Base-by-base conservation (phyloP, 2,329 filamentous ascomycete species). In the Elsinoe fawcettii region DNA sequence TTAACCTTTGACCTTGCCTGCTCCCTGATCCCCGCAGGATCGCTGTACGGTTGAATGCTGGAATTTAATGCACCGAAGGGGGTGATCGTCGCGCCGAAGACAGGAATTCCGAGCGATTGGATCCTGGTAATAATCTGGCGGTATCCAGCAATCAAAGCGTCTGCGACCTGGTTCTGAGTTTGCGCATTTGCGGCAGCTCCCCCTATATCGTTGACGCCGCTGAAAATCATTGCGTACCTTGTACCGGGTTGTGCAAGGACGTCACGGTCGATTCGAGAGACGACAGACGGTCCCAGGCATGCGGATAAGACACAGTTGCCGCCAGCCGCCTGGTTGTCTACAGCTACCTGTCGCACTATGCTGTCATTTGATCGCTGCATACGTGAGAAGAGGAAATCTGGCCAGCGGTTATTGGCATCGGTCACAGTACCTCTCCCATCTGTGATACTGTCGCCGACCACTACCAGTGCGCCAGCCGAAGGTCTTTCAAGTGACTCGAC, bases 161-260 rank as follows among this genome's bases (percentile, higher is more conserved):
- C 75, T 12, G 75, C 80, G 8, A 84, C 70, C 2, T 67, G 64
- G 2, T 63, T 60, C 62, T 84, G 81, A 0, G 74, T 69, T 0
- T 65, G 68, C 0, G 67, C 51, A 20, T 78, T 77, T 0, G 76
- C 63, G 1, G 70, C 69, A 0, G 75, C 77, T 1, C 68, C 71
- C 2, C 84, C 84, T 57, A 88, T 86, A 64, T 87, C 84, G 64
- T 87, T 86, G 25, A 87, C 82, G 18, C 84, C 84, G 67, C 85
- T 81, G 66, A 86, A 87, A 36, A 87, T 75, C 71, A 87, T 77
- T 20, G 79, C 79, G 64, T 84, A 86, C 62, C 74, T 74, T 2
- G 83, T 77, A 3, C 80, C 80, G 0, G 78, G 74, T 30, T 82
- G 79, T 0, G 77, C 67, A 1, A 87, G 73, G 1, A 85, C 78